A percentile compares a stretch with the other conserved stretches of the same genome.
Evolutionary conservation across 2,329 filamentous ascomycete species (phyloP).

Genomic region (Pseudogymnoascus sp.): DNA sequence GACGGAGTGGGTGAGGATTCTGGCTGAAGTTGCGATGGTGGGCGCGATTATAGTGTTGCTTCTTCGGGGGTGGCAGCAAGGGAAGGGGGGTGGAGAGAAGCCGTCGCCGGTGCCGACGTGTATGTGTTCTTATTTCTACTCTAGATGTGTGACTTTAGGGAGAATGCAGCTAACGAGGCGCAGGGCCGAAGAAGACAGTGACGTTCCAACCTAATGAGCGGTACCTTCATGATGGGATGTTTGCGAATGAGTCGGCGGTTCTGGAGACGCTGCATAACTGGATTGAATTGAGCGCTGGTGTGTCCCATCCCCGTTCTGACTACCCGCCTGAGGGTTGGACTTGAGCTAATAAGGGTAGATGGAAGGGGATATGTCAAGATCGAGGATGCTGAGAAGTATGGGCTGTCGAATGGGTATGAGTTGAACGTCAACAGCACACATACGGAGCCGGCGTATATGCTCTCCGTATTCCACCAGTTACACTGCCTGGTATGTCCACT

Average conservation of each 20-base stretch:
- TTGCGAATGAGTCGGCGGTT: conserved; percentile 4
- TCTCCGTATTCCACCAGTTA: conserved; percentile 16
- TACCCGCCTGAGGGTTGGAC: neutral
- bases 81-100: neutral
- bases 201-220: conserved; percentile 11
- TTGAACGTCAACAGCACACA: neutral
- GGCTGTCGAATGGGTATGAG: conserved; percentile 11
- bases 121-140: neutral
- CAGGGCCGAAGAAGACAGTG: conserved; percentile 8
- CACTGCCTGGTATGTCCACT: conserved; percentile 13
- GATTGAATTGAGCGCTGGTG: conserved; percentile 15
- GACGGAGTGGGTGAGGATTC: neutral
- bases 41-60: neutral
- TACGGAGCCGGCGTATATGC: conserved; percentile 12
- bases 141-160: neutral
- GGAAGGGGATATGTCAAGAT: conserved; percentile 14
- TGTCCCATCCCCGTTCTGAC: neutral
- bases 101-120: neutral
- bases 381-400: conserved; percentile 4
- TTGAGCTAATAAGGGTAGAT: conserved; percentile 9
- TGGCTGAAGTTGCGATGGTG: neutral
- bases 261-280: conserved; percentile 14
- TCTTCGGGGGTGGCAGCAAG: neutral
- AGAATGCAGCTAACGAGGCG: neutral
- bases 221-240: conserved; percentile 14